phyloP scores from a whole-genome alignment of 495 filamentous ascomycete species.

The Neurospora tetrasperma region DNA sequence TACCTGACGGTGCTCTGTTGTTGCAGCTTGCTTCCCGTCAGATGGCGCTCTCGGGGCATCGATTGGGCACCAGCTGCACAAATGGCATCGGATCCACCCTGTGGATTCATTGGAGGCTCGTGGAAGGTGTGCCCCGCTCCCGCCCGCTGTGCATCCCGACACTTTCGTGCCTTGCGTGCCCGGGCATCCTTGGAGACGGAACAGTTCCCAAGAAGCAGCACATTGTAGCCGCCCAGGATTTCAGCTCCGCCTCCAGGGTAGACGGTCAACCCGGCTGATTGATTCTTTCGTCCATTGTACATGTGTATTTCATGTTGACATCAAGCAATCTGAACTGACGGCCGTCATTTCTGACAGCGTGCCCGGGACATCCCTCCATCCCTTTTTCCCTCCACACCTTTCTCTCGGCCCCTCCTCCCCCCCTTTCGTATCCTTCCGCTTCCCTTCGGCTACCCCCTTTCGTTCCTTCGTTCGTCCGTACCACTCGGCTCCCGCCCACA shows the following conservation, averaged over 20 bases:
- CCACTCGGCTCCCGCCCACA: neutral
- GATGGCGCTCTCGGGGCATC: neutral
- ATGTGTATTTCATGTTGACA: constrained; percentile 1
- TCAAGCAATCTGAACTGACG: neutral
- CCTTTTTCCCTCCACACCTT: neutral
- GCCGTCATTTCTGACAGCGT: neutral
- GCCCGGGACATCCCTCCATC: neutral
- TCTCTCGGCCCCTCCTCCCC: neutral
- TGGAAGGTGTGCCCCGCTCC: neutral
- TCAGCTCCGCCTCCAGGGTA: neutral
- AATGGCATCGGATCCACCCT: neutral
- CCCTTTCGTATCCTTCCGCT: neutral
- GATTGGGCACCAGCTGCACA: neutral
- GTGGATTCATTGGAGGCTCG: neutral
- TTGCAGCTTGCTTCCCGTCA: neutral
- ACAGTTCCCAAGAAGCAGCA: neutral
- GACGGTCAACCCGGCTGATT: neutral
- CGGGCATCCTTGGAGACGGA: neutral
- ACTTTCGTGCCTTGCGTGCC: neutral
- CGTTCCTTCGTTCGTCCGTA: neutral
- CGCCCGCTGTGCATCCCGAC: neutral
- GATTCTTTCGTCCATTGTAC: neutral
- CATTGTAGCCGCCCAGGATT: neutral
- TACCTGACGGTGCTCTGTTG: neutral
- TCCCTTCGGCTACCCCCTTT: neutral